phyloP scores from a whole-genome alignment of 2,329 filamentous ascomycete species.

The Geosmithia morbida region DNA sequence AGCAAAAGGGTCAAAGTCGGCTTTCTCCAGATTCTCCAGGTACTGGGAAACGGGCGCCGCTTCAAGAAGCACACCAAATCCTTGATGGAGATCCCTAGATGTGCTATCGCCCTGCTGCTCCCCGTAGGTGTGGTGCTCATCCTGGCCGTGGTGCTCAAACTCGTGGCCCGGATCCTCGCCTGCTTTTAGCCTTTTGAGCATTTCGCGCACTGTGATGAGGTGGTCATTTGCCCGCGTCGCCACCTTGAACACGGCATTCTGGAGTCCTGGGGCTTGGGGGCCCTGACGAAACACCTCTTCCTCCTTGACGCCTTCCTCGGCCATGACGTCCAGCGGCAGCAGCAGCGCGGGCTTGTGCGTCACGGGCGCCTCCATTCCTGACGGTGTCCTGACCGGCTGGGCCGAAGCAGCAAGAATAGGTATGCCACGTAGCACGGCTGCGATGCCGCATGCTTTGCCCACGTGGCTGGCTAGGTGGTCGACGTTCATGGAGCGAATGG shows the following conservation, averaged over 20 bases:
- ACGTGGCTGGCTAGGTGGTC: slow-evolving; percentile 93
- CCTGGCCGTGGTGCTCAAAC: slow-evolving; percentile 75
- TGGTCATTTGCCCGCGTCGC: slow-evolving; percentile 93
- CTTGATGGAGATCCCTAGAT: slow-evolving; percentile 33
- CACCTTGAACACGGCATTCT: slow-evolving; percentile 82
- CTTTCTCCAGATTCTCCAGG: slow-evolving; percentile 60
- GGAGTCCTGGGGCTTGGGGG: slow-evolving; percentile 61
- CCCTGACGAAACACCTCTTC: slow-evolving; percentile 81
- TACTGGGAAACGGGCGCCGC: slow-evolving; percentile 67
- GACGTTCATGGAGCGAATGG: slow-evolving; percentile 66
- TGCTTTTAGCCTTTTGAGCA: slow-evolving; percentile 66
- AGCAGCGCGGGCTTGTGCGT: slow-evolving; percentile 44
- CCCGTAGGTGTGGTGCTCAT: slow-evolving; percentile 40
- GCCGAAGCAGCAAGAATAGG: slow-evolving; percentile 71
- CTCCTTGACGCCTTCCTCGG: slow-evolving; percentile 63
- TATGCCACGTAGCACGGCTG: slow-evolving; percentile 72
- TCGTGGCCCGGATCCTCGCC: slow-evolving; percentile 68
- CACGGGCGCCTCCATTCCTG: slow-evolving; percentile 19
- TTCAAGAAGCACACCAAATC: slow-evolving; percentile 70
- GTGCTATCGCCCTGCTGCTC: slow-evolving; percentile 13
- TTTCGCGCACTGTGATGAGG: slow-evolving; percentile 82
- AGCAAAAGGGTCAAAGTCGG: slow-evolving; percentile 72
- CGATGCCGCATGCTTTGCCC: slow-evolving; percentile 84
- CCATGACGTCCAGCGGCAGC: slow-evolving; percentile 82
- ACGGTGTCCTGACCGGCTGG: slow-evolving; percentile 28